Evolutionary conservation across 2,329 filamentous ascomycete species (phyloP).

Genomic region (Microdochium bolleyi): DNA sequence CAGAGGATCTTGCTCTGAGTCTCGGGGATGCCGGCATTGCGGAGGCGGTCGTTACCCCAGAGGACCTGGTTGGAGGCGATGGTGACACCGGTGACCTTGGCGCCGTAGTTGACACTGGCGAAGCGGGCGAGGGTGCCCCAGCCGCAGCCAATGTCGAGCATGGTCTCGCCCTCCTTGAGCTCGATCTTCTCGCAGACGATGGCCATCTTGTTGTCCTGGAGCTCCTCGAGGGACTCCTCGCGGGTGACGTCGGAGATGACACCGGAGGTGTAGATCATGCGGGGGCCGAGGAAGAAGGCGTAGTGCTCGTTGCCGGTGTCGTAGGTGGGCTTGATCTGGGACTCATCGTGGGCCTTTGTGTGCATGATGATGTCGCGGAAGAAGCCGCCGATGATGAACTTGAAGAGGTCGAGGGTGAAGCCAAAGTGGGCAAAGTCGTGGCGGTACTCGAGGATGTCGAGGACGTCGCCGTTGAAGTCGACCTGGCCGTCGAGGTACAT

Average conservation of each 20-base stretch:
- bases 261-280: conserved; percentile 98
- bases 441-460: conserved; percentile 86
- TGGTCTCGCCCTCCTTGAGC: conserved; percentile 68
- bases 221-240: conserved; percentile 87
- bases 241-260: conserved; percentile 80
- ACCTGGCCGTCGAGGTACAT: conserved; percentile 96
- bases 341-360: conserved; percentile 89
- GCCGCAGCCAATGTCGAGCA: conserved; percentile 95
- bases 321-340: conserved; percentile 96
- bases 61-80: conserved; percentile 94
- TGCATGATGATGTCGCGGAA: conserved; percentile 89
- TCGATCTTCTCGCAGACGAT: conserved; percentile 94
- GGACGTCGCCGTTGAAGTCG: conserved; percentile 87
- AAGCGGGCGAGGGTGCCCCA: conserved; percentile 96
- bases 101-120: conserved; percentile 86
- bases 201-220: conserved; percentile 96
- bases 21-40: conserved; percentile 73
- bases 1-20: conserved; percentile 88
- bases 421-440: conserved; percentile 96
- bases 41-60: conserved; percentile 88
- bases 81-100: conserved; percentile 79
- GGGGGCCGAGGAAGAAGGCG: conserved; percentile 93
- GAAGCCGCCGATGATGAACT: conserved; percentile 81
- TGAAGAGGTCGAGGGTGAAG: conserved; percentile 80
- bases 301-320: conserved; percentile 98